Evolutionary conservation across 768 basidiomycete genomes (phyloP).

Genomic region (Amylocystis lapponica): DNA sequence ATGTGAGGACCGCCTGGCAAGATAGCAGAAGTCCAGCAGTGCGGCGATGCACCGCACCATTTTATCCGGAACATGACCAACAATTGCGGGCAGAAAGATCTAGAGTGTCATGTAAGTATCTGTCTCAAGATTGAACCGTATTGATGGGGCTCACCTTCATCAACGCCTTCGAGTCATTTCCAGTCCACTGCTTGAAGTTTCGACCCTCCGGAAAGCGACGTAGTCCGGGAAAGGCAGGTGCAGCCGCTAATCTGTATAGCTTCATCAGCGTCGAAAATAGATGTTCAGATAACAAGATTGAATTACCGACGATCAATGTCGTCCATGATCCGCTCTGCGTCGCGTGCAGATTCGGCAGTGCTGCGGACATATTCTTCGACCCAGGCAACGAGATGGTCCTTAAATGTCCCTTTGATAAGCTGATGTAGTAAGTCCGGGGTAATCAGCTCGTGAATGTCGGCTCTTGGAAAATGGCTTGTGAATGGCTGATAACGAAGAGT

Average conservation of each 20-base stretch:
- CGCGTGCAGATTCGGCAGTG: slow-evolving; percentile 3
- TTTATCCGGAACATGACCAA: no score
- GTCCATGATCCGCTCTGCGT: slow-evolving; percentile 4
- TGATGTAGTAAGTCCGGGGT: slow-evolving; percentile 40
- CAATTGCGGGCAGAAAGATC: slow-evolving; percentile 11
- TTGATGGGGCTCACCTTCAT: slow-evolving; percentile 10
- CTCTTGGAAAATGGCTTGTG: slow-evolving; percentile 9
- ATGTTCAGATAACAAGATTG: no score
- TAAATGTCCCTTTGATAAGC: slow-evolving; percentile 41
- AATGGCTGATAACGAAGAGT: slow-evolving; percentile 10
- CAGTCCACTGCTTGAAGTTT: background rate
- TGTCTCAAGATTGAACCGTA: background rate
- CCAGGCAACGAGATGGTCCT: slow-evolving; percentile 9
- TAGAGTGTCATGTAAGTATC: slow-evolving; percentile 2
- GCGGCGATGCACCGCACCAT: slow-evolving; percentile 9
- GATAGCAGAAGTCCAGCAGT: slow-evolving; percentile 17
- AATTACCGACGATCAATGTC: slow-evolving; percentile 15
- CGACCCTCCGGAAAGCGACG: no score
- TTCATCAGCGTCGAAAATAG: no score
- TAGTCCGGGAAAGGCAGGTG: background rate
- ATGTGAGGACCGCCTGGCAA: slow-evolving; percentile 1
- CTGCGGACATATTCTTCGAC: no score
- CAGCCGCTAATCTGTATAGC: no score
- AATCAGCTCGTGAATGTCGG: slow-evolving; percentile 32
- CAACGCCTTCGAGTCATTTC: slow-evolving; percentile 17